Percentiles rank a stretch among this genome's conserved stretches.
Conservation (phyloP, 345 rosid genomes). For the Hibiscus tridactylites region DNA sequence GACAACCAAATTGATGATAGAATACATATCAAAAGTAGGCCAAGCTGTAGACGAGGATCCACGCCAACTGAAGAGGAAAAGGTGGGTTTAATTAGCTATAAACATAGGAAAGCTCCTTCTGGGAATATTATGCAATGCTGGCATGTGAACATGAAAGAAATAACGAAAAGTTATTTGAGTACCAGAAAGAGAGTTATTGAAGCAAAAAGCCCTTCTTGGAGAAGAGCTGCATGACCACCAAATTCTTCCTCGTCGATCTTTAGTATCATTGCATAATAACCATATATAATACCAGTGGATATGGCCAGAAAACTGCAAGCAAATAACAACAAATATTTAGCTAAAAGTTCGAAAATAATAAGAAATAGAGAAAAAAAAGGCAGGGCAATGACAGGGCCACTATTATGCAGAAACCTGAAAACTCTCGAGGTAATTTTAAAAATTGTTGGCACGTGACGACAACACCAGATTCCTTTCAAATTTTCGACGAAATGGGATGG, state of each 20-base stretch:
- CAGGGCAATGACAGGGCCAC: neutral
- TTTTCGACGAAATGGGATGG: neutral
- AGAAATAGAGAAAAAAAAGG: neutral
- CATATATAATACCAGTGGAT: slow-evolving; percentile 70
- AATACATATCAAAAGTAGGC: slow-evolving; percentile 51
- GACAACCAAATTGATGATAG: slow-evolving; percentile 10
- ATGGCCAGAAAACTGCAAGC: slow-evolving; percentile 55
- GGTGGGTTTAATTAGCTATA: slow-evolving; percentile 7
- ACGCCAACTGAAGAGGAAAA: slow-evolving; percentile 61
- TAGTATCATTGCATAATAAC: slow-evolving; percentile 70
- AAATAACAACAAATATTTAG: slow-evolving; percentile 8
- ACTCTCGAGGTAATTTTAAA: neutral
- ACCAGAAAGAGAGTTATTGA: slow-evolving; percentile 90
- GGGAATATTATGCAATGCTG: neutral
- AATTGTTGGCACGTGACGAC: neutral
- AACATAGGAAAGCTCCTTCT: neutral
- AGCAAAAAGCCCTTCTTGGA: slow-evolving; percentile 92
- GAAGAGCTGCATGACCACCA: slow-evolving; percentile 91
- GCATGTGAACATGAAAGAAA: slow-evolving; percentile 4
- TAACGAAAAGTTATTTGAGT: neutral
- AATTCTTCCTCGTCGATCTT: slow-evolving; percentile 87
- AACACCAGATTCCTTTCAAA: neutral
- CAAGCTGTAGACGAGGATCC: slow-evolving; percentile 94
- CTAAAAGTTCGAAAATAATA: neutral
- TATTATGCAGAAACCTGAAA: neutral